phyloP scores from a whole-genome alignment of 2,329 filamentous ascomycete species.

The Dothidotthia symphoricarpi region DNA sequence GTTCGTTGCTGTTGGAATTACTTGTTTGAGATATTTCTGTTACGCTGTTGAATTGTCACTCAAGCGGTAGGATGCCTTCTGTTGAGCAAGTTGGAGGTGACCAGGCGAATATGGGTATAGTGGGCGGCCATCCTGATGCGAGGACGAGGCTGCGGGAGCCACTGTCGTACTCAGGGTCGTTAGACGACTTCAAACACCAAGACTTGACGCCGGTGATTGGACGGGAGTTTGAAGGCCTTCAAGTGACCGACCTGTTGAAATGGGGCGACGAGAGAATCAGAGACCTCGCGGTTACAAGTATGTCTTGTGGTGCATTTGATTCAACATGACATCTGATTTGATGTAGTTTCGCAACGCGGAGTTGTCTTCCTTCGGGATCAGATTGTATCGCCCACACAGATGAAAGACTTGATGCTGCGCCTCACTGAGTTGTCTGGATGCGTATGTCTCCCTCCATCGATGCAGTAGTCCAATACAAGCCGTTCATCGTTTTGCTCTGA shows the following conservation, averaged over 20 bases:
- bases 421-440: slow-evolving; percentile 59
- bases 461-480: no score
- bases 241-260: slow-evolving; percentile 32
- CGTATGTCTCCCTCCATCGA: slow-evolving; percentile 45
- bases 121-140: slow-evolving; percentile 25
- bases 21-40: slow-evolving; percentile 5
- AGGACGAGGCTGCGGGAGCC: slow-evolving; percentile 22
- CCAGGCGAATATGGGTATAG: slow-evolving; percentile 7
- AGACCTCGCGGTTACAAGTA: slow-evolving; percentile 59
- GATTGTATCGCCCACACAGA: slow-evolving; percentile 54
- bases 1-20: no score
- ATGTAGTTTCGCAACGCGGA: slow-evolving; percentile 63
- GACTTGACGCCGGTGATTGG: slow-evolving; percentile 55
- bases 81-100: slow-evolving; percentile 15
- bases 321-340: background rate
- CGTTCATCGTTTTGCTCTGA: no score
- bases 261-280: slow-evolving; percentile 39
- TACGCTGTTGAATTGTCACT: no score
- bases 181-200: slow-evolving; percentile 25
- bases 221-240: slow-evolving; percentile 46
- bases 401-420: slow-evolving; percentile 61
- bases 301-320: slow-evolving; percentile 18
- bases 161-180: slow-evolving; percentile 23
- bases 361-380: slow-evolving; percentile 71
- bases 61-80: slow-evolving; percentile 23